A percentile compares a stretch with the other conserved stretches of the same genome.
Evolutionary conservation across 768 basidiomycete genomes (phyloP).

Genomic region (Leucosporidium creatinivorum): DNA sequence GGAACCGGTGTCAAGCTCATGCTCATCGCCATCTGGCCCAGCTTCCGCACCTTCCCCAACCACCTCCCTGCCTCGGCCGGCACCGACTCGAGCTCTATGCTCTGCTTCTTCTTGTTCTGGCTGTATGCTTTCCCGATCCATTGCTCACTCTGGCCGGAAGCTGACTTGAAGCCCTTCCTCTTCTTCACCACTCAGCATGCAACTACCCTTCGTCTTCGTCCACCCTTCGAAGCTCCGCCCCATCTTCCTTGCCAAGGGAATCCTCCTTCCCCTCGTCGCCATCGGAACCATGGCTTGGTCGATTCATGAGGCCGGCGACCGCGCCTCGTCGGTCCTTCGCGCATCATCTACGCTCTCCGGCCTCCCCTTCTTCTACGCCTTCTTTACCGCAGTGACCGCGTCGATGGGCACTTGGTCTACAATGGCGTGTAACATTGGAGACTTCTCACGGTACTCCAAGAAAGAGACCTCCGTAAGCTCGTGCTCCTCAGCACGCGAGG

Average conservation of each 20-base stretch:
- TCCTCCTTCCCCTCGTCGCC: conserved; percentile 23
- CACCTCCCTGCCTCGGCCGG: conserved; percentile 33
- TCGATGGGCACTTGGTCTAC: conserved; percentile 18
- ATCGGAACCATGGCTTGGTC: conserved; percentile 9
- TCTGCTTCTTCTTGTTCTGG: conserved; percentile 35
- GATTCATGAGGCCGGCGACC: conserved; percentile 10
- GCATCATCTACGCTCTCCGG: conserved; percentile 6
- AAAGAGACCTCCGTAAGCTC: conserved; percentile 5
- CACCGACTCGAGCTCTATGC: conserved; percentile 31
- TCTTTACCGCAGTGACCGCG: conserved; percentile 27
- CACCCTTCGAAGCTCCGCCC: conserved; percentile 33
- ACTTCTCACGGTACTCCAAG: conserved; percentile 19
- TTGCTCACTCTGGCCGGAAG: too few species aligned
- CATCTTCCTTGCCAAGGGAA: conserved; percentile 30
- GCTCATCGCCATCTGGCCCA: conserved; percentile 34
- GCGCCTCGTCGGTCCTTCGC: neutral
- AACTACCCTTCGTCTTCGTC: conserved; percentile 31
- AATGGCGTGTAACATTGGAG: conserved; percentile 21
- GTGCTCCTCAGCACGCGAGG: too few species aligned
- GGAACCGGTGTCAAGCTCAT: conserved; percentile 27
- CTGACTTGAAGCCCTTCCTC: too few species aligned
- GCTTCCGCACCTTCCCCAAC: conserved; percentile 34
- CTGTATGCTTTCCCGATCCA: neutral
- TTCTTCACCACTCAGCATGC: conserved; percentile 6
- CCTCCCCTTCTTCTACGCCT: conserved; percentile 12